Base-by-base conservation (phyloP, 495 filamentous ascomycete genomes). In the Hyaloscypha bicolor region DNA sequence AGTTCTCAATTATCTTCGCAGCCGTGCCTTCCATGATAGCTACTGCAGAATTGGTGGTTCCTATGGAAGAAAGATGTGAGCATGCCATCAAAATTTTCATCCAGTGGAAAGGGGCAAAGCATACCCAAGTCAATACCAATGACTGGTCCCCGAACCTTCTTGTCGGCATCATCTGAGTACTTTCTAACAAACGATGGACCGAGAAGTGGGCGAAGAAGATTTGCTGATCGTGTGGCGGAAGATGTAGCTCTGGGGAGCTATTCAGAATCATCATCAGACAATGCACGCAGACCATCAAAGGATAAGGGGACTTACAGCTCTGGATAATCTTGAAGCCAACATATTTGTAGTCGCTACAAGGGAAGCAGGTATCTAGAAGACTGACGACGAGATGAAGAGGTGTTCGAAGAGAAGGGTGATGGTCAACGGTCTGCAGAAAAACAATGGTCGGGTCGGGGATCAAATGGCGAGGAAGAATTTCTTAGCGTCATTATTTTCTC, bases 51-150 rank as follows among this genome's bases (percentile, higher is more conserved):
- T 99, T 99, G 71, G 95, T 99, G 77, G 95, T 99, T 74, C 92
- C 92, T 95, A 65, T 21, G 33, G 29, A 55, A 45, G 16, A 45
- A 61, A 33, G 33, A 56, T 66, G 12, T 68, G 45, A 63, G 70
- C 69, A 68, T 66, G 55, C 67, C 55, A 68, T 67, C 55, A 57
- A 64, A 53, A 39, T 52, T 57, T 42, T 9, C 39, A 42, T 60
- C 39, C 59, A 14, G 35, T 4, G 29, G 22, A 39, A 25, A 51
- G 68, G 67, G 45, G 6, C 22, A 21, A 68, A 64, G 86, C 91
- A 79, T 87, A 94, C 95, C 95, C 75, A 99, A 84, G 87, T 99
- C 95, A 79, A 99, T 97, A 86, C 95, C 95, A 72, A 99, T 97
- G 78, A 99, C 95, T 77, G 90, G 82, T 75, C 96, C 96, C 84